Percentiles rank a stretch among this genome's conserved stretches.
Evolutionary conservation across 169 alveolate species (phyloP).

Genomic region (Toxoplasma gondii): DNA sequence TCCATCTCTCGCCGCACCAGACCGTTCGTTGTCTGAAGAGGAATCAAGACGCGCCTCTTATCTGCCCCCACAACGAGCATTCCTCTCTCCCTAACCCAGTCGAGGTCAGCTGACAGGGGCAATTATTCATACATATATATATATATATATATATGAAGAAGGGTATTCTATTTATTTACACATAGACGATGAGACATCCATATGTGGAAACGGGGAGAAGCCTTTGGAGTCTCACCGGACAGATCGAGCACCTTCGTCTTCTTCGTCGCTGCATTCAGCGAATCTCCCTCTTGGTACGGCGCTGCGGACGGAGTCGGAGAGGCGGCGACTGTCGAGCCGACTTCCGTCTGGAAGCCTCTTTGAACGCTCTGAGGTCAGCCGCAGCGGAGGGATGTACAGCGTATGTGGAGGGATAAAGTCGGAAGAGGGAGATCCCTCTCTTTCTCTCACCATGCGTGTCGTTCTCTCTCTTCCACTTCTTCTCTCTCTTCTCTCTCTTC

Average conservation of each 20-base stretch:
- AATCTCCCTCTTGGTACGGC: neutral
- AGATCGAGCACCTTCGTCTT: slow-evolving; percentile 2
- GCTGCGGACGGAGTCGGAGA: neutral
- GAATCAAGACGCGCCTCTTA: too few relatives aligned
- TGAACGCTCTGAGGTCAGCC: neutral
- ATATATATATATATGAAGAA: neutral
- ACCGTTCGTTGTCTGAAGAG: too few relatives aligned
- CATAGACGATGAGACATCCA: too few relatives aligned
- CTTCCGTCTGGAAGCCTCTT: neutral
- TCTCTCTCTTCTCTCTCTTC: neutral
- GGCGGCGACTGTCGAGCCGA: neutral
- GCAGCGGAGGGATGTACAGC: slow-evolving; percentile 32
- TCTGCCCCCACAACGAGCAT: too few relatives aligned
- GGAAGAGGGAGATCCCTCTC: neutral
- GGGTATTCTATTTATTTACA: too few relatives aligned
- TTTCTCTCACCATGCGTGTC: neutral
- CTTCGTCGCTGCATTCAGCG: neutral
- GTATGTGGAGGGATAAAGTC: slow-evolving; percentile 14
- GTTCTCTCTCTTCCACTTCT: neutral
- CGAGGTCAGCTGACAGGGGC: neutral
- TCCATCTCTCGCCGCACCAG: too few relatives aligned
- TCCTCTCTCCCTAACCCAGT: neutral
- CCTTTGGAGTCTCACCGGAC: neutral
- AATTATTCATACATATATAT: neutral
- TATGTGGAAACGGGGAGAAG: too few relatives aligned